Evolutionary conservation across 768 basidiomycete species (phyloP).

Genomic region (Tephrocybe sp.): DNA sequence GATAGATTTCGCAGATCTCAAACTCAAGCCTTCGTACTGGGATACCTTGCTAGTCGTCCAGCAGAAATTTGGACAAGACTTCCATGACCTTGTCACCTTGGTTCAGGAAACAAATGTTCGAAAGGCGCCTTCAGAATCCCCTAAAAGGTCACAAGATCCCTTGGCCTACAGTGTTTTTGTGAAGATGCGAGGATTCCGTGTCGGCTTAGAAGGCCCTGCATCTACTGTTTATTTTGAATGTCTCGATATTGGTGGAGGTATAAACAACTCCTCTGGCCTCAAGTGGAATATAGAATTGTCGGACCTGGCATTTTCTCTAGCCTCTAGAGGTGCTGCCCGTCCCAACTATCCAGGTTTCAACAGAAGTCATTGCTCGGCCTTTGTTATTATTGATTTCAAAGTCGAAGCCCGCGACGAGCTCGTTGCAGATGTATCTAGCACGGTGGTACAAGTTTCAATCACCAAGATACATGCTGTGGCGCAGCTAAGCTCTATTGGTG

Average conservation of each 20-base stretch:
- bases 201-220: conserved; percentile 73
- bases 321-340: conserved; percentile 45
- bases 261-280: conserved; percentile 43
- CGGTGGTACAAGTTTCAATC: conserved; percentile 51
- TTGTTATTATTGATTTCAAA: conserved; percentile 77
- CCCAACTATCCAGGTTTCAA: conserved; percentile 42
- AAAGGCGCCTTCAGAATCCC: conserved; percentile 16
- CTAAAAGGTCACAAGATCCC: conserved; percentile 12
- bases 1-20: conserved; percentile 68
- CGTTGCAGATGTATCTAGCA: conserved; percentile 19
- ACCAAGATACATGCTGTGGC: conserved; percentile 88
- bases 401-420: conserved; percentile 31
- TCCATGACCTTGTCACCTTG: conserved; percentile 72
- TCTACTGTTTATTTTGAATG: conserved; percentile 77
- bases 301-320: conserved; percentile 82
- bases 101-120: conserved; percentile 55
- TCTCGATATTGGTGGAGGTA: conserved; percentile 63
- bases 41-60: conserved; percentile 82
- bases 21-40: conserved; percentile 79
- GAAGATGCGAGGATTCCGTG: conserved; percentile 76
- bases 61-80: conserved; percentile 87
- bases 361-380: conserved; percentile 70
- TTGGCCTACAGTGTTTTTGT: conserved; percentile 48
- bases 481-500: conserved; percentile 90
- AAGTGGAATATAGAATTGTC: conserved; percentile 70